Evolutionary conservation across 2,329 filamentous ascomycete genomes (phyloP).

Genomic region (Cladophialophora exuberans): DNA sequence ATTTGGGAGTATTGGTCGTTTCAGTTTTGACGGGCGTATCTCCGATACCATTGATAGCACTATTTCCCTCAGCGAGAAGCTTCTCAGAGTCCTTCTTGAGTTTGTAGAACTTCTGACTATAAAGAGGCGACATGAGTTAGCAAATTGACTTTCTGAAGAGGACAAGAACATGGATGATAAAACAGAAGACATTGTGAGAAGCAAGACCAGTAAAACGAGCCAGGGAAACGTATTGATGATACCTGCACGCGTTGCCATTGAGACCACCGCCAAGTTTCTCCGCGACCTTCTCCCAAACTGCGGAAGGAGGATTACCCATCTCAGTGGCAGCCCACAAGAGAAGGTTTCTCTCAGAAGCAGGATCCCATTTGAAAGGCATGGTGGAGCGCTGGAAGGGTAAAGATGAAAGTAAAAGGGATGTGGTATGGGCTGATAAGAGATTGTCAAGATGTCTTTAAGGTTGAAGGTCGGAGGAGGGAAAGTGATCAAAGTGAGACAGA

Average conservation of each 20-base stretch:
- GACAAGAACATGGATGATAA: neutral
- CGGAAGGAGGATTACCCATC: slow-evolving; percentile 14
- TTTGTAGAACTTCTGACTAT: slow-evolving; percentile 35
- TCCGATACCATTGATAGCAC: neutral
- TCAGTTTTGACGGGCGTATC: slow-evolving; percentile 2
- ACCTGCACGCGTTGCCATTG: slow-evolving; percentile 31
- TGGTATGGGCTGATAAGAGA: neutral
- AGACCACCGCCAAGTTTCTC: slow-evolving; percentile 27
- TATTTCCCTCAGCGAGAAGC: slow-evolving; percentile 17
- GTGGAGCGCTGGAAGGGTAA: neutral
- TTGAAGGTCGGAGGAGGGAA: neutral
- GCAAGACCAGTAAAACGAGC: neutral
- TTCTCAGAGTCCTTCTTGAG: slow-evolving; percentile 32
- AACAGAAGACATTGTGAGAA: neutral
- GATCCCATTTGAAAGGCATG: slow-evolving; percentile 33
- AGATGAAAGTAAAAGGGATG: neutral
- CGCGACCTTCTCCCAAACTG: slow-evolving; percentile 32
- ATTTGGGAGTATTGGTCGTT: slow-evolving; percentile 9
- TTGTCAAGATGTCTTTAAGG: neutral
- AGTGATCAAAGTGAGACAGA: neutral
- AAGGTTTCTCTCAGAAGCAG: slow-evolving; percentile 24
- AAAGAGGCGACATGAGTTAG: slow-evolving; percentile 18
- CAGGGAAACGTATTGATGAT: neutral
- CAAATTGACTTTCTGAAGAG: neutral
- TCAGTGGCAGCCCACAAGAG: slow-evolving; percentile 25